A percentile compares a stretch with the other conserved stretches of the same genome.
Conservation (phyloP, 345 rosid species). For the Barbarea vulgaris region DNA sequence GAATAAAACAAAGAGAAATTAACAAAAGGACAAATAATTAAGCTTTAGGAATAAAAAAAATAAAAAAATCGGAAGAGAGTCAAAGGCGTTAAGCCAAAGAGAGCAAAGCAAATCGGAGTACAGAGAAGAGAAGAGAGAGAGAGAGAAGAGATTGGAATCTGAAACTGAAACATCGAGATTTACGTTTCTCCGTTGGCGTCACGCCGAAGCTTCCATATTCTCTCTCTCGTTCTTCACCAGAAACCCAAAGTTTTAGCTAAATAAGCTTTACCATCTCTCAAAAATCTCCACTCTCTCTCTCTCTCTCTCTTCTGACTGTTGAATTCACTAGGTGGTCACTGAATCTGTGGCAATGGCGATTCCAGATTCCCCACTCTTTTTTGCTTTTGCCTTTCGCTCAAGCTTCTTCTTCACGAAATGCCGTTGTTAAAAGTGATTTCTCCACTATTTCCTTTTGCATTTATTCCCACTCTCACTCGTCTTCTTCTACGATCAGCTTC, state of each 20-base stretch:
- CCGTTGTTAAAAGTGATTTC: constrained; percentile 38
- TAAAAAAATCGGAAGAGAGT: constrained; percentile 29
- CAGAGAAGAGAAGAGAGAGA: constrained; percentile 30
- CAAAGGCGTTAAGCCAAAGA: constrained; percentile 36
- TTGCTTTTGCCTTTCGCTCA: constrained; percentile 28
- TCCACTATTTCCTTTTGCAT: constrained; percentile 33
- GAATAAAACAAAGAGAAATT: constrained; percentile 10
- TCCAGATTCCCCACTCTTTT: constrained; percentile 37
- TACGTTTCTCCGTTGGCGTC: constrained; percentile 45
- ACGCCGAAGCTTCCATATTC: constrained; percentile 40
- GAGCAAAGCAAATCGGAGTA: constrained; percentile 34
- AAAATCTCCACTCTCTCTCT: not conserved
- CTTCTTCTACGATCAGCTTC: constrained; percentile 35
- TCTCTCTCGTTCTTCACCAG: constrained; percentile 19
- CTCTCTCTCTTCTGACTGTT: constrained; percentile 24
- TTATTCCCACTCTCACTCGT: constrained; percentile 33
- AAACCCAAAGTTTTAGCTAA: constrained; percentile 25
- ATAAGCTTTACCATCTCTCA: not conserved
- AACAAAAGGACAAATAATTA: constrained; percentile 26
- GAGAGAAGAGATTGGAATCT: constrained; percentile 36
- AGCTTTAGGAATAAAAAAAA: constrained; percentile 6
- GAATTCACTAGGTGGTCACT: constrained; percentile 26
- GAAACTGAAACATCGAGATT: constrained; percentile 46
- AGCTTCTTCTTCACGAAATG: constrained; percentile 44
- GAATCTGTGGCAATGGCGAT: constrained; percentile 42